A percentile compares a stretch with the other conserved stretches of the same genome.
These are phyloP conservation scores for Monascus ruber DNA, from an alignment of 2,329 filamentous ascomycete species.

Conservation along the genomic window DNA sequence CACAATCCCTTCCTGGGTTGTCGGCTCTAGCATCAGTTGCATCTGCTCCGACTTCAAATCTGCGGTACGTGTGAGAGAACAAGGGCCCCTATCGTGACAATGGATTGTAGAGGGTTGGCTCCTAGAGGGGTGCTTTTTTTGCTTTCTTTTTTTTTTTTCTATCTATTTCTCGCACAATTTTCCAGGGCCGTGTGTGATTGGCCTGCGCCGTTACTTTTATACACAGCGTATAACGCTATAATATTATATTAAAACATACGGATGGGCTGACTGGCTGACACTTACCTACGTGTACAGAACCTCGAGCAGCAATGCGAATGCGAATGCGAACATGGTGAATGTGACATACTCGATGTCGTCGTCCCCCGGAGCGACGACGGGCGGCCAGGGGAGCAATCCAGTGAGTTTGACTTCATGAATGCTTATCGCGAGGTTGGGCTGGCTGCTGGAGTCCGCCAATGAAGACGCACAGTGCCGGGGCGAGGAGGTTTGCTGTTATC, in stretches of 20 bases:
- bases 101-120: too few relatives aligned
- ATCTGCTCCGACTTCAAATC: conserved; percentile 39
- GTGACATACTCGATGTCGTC: conserved; percentile 50
- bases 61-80: conserved; percentile 33
- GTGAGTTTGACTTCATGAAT: conserved; percentile 25
- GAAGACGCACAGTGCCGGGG: not conserved
- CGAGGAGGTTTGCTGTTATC: conserved; percentile 16
- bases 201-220: too few relatives aligned
- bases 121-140: too few relatives aligned
- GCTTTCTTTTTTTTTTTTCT: too few relatives aligned
- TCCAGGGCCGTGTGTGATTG: too few relatives aligned
- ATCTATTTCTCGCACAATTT: too few relatives aligned
- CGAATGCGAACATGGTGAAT: conserved; percentile 41
- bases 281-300: conserved; percentile 17
- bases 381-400: conserved; percentile 44
- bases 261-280: not conserved
- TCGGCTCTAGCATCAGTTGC: conserved; percentile 50
- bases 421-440: conserved; percentile 4
- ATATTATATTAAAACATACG: not conserved
- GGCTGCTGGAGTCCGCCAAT: not conserved
- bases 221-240: too few relatives aligned
- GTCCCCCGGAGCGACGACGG: conserved; percentile 54
- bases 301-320: conserved; percentile 34
- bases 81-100: too few relatives aligned
- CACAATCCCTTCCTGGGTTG: conserved; percentile 43